Evolutionary conservation across 2,329 filamentous ascomycete species (phyloP), one percentile per base, ranked within the genome.

Genomic region (Fusarium dimerum): DNA sequence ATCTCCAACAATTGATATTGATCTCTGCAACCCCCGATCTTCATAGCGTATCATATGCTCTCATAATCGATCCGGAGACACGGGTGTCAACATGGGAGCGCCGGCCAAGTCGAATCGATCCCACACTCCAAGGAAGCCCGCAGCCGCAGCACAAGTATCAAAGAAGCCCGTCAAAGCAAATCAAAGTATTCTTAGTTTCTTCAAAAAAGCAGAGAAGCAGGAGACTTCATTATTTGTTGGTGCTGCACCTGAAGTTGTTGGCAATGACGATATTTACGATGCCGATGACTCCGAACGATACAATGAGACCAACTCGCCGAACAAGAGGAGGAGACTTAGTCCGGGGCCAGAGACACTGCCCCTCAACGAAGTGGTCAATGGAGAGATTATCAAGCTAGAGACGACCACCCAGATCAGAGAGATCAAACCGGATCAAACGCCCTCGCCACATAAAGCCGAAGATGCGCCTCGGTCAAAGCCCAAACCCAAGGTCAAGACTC

Each of bases 111-210:
- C 62, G 34, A 68, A 54, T 30, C 70, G 68, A 48, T 62, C 66
- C 10, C 58, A 61, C 43, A 70, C 68, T 7, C 69, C 71, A 26
- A 68, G 59, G 55, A 74, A 71, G 51, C 51, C 69, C 13, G 45
- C 52, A 11, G 51, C 62, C 3, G 44, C 51, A 17, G 56, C 61
- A 3, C 52, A 62, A 26, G 45, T 63, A 5, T 51, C 64, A n/a
- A 73, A 71, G 59, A 74, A 71, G 46, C 65, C 74, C 4, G 61
- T 63, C 17, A 74, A 73, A 39, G 73, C 75, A 1, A 90, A 89
- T 62, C 76, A 78, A 7, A 90, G 85, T 57, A 90, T 91, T 32
- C 72, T 90, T 13, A 90, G 73, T 57, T 92, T 90, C 69, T 92
- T 92, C 67, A 85, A 88, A 64, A 91, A 90, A 65, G 77, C 82